Evolutionary conservation across 345 rosid genomes (phyloP).

Genomic region (Rhodamnia rubescens): DNA sequence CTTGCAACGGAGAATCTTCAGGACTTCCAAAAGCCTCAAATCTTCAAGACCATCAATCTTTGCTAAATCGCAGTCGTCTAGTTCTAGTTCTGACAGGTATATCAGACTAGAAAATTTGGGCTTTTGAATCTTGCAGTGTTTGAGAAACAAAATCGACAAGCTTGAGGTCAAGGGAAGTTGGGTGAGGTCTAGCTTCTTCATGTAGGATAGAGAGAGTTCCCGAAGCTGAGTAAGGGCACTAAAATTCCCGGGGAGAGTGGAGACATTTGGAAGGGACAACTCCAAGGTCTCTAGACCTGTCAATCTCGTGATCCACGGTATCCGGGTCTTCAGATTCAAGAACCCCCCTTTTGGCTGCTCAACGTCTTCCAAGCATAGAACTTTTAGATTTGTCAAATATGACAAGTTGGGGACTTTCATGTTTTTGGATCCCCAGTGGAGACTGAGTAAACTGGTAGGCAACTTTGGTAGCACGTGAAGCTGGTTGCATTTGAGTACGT

Average conservation of each 20-base stretch:
- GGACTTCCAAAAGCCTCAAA: neutral
- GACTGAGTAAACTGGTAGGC: too few species aligned
- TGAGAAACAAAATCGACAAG: neutral
- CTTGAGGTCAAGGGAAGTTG: neutral
- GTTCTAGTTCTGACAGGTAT: neutral
- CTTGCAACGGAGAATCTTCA: accelerated
- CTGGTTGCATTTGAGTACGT: too few species aligned
- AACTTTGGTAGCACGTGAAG: too few species aligned
- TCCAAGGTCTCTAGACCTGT: neutral
- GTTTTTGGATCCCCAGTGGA: too few species aligned
- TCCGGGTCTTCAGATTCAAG: neutral
- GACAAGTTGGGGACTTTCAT: too few species aligned
- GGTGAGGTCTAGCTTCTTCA: neutral
- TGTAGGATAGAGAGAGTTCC: neutral
- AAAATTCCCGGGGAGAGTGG: neutral
- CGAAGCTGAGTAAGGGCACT: neutral
- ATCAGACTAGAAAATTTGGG: neutral
- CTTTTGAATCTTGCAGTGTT: neutral
- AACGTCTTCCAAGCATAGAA: neutral
- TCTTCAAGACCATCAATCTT: neutral
- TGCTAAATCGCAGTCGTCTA: neutral
- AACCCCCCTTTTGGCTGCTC: neutral
- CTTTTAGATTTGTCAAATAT: too few species aligned
- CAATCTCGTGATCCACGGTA: neutral
- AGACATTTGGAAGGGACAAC: neutral